These are phyloP conservation scores for Pythium utonaiense DNA, from an alignment of 352 stramenopile species.

Conservation along the genomic window DNA sequence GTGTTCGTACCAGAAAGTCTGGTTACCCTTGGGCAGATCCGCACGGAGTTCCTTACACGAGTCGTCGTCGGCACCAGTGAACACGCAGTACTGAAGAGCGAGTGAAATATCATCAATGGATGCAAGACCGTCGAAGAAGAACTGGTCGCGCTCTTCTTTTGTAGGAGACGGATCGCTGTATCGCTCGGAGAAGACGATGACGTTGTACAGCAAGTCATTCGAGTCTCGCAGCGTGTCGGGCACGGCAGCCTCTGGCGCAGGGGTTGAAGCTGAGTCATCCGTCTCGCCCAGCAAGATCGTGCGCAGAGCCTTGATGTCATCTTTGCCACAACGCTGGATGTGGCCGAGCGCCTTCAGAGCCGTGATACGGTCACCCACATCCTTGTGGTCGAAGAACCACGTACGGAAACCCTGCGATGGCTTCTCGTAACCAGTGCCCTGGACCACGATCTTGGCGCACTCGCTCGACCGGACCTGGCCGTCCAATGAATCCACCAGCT, in stretches of 20 bases:
- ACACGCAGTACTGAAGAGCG: slow-evolving; percentile 13
- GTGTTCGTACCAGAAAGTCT: slow-evolving; percentile 22
- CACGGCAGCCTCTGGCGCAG: neutral
- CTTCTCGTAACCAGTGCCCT: neutral
- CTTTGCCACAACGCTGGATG: neutral
- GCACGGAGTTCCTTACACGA: neutral
- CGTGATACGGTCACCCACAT: neutral
- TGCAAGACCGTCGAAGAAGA: neutral
- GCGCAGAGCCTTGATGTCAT: neutral
- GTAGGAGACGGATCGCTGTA: neutral
- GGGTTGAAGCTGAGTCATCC: neutral
- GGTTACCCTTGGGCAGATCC: neutral
- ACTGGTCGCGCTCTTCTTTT: neutral
- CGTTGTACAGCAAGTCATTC: neutral
- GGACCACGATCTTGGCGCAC: slow-evolving; percentile 4
- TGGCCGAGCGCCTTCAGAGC: neutral
- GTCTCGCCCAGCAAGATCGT: neutral
- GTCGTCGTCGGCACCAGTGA: neutral
- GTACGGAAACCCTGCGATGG: neutral
- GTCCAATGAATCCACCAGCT: slow-evolving; percentile 8
- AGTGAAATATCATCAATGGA: neutral
- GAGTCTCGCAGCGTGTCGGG: neutral
- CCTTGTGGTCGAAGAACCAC: neutral
- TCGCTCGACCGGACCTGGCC: slow-evolving; percentile 11
- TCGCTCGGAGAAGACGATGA: neutral